phyloP scores from a whole-genome alignment of 2,329 filamentous ascomycete species.

The Talaromyces amestolkiae region DNA sequence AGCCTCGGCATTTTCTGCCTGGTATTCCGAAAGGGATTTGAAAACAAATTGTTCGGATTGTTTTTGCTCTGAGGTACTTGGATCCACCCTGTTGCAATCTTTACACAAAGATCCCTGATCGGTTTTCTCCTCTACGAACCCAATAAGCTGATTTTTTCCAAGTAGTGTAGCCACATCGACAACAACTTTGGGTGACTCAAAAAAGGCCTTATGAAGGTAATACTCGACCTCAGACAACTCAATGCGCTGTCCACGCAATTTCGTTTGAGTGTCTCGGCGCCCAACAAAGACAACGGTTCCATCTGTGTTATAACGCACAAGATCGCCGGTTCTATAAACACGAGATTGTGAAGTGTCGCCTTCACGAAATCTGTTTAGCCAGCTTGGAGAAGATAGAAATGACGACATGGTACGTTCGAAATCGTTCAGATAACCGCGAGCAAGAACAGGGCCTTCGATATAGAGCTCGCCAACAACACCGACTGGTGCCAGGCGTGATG shows the following conservation, averaged over 20 bases:
- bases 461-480: conserved; percentile 40
- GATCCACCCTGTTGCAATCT: neutral
- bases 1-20: neutral
- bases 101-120: neutral
- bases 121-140: neutral
- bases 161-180: conserved; percentile 1
- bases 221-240: conserved; percentile 43
- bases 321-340: conserved; percentile 37
- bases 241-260: conserved; percentile 42
- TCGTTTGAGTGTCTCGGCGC: conserved; percentile 41
- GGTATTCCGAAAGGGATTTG: neutral
- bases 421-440: conserved; percentile 46
- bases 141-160: neutral
- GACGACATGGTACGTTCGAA: conserved; percentile 34
- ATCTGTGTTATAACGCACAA: conserved; percentile 34
- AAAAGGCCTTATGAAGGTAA: conserved; percentile 29
- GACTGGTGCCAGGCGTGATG: conserved; percentile 44
- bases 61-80: neutral
- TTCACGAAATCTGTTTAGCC: conserved; percentile 28
- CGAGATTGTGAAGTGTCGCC: conserved; percentile 30
- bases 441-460: conserved; percentile 42
- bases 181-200: neutral
- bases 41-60: neutral
- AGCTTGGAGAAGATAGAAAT: conserved; percentile 39
- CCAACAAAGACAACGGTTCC: conserved; percentile 36